Percentiles rank a stretch among this genome's conserved stretches.
These are phyloP conservation scores for Fallopia convolvulus DNA, from an alignment of 148 eudicot genomes.

Conservation along the genomic window DNA sequence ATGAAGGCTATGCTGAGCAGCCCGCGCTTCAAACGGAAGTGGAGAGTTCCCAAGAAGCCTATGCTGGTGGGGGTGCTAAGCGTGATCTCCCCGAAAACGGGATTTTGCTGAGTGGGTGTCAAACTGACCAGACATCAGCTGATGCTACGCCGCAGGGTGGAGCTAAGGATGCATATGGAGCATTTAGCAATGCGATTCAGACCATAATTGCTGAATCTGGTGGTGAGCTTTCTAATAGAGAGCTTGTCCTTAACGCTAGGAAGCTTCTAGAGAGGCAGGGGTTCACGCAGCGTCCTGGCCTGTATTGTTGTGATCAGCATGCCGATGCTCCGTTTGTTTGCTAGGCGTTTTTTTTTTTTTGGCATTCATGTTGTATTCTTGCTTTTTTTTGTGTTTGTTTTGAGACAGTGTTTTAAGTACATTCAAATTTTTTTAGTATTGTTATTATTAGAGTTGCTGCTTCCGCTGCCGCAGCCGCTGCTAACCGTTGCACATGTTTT, in stretches of 20 bases:
- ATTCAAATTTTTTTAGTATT: too few relatives aligned
- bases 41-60: neutral
- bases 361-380: neutral
- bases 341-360: slow-evolving; percentile 13
- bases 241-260: slow-evolving; percentile 58
- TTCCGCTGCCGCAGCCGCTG: too few relatives aligned
- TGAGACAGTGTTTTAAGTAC: too few relatives aligned
- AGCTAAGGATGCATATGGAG: slow-evolving; percentile 16
- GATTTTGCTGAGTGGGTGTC: slow-evolving; percentile 21
- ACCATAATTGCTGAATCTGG: slow-evolving; percentile 8
- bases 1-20: slow-evolving; percentile 55
- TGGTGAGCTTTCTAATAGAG: slow-evolving; percentile 28
- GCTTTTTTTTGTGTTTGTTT: neutral
- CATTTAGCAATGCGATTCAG: slow-evolving; percentile 22
- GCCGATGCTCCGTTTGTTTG: slow-evolving; percentile 54
- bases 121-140: slow-evolving; percentile 23
- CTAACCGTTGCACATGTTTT: too few relatives aligned
- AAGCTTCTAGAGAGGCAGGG: slow-evolving; percentile 54
- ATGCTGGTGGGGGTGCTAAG: neutral
- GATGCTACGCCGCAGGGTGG: slow-evolving; percentile 19
- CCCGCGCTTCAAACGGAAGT: slow-evolving; percentile 58
- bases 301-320: slow-evolving; percentile 58
- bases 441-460: too few relatives aligned
- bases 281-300: slow-evolving; percentile 73
- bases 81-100: slow-evolving; percentile 15